Evolutionary conservation across 768 basidiomycete species (phyloP), one percentile per base, ranked within the genome.

Genomic region (Pluteus cervinus): DNA sequence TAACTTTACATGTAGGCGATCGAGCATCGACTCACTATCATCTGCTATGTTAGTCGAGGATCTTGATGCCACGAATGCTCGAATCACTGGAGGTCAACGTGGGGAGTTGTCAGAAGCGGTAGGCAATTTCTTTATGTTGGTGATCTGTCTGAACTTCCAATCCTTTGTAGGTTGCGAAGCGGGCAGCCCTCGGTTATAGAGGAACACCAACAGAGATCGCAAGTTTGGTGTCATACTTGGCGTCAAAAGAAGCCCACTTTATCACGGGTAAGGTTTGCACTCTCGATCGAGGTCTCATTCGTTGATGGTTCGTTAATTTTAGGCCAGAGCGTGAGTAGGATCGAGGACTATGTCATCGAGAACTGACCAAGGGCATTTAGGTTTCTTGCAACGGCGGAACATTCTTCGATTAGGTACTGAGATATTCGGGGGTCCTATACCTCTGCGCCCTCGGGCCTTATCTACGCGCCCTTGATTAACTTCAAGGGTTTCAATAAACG

Each of bases 141-240:
- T 32, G 29, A n/a, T 17, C 10, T 32, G 18, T 23, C 15, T n/a
- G 15, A 18, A 8, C 17, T 17, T 21, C 18, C 26, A 28, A 28
- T 9, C 14, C 9, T 9, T 18, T 23, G 12, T 18, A 43, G 37
- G 22, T 26, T 14, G 18, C 29, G 3, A 24, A 24, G 15, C 21
- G 30, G 9, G 20, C 29, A 4, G 22, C 48, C 11, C 22, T 56
- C 8, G 44, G 47, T 37, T 33, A 45, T 1, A 22, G 45, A 3
- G 54, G 51, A 10, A 39, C 45, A 4, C 47, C 58, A 1, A 46
- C 53, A 11, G 51, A 62, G n/a, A 33, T 65, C 10, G 56, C 62
- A 11, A 49, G 53, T 14, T 24, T 60, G 7, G 60, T 63, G 3
- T 60, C 58, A 6, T 63, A 55, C 32, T 51, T 62, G 1, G 50